These are phyloP conservation scores for Cladosporium sp. DNA, from an alignment of 2,329 filamentous ascomycete genomes.

Conservation along the genomic window DNA sequence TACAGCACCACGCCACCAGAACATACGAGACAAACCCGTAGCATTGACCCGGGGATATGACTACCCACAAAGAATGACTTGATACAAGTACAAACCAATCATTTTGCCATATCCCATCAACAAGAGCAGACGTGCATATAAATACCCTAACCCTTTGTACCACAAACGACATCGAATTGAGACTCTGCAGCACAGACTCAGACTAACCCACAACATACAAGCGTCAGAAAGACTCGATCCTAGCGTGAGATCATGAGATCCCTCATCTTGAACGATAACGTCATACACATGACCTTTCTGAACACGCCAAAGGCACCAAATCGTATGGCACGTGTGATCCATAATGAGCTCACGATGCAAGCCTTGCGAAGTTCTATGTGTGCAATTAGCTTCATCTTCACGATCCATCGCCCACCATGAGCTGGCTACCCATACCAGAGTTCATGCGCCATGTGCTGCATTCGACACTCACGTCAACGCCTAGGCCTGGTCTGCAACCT, in stretches of 20 bases:
- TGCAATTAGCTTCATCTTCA: not conserved
- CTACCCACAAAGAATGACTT: too few species aligned
- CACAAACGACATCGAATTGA: too few species aligned
- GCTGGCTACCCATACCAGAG: conserved; percentile 8
- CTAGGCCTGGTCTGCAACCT: conserved; percentile 37
- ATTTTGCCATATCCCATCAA: too few species aligned
- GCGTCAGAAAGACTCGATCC: conserved; percentile 1
- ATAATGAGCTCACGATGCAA: not conserved
- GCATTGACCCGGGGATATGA: too few species aligned
- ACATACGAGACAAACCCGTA: too few species aligned
- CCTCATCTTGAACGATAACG: conserved; percentile 1
- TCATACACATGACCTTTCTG: conserved; percentile 2
- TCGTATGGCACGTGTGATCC: not conserved
- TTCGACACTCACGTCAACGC: conserved; percentile 24
- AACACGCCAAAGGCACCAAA: not conserved
- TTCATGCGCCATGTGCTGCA: conserved; percentile 21
- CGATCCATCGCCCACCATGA: not conserved
- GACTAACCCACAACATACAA: conserved; percentile 6
- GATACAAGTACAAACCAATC: too few species aligned
- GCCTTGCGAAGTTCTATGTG: not conserved
- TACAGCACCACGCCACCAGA: too few species aligned
- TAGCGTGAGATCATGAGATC: conserved; percentile 11
- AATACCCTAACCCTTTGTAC: too few species aligned
- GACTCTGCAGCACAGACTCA: not conserved
- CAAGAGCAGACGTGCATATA: too few species aligned